These are phyloP conservation scores for Planoprotostelium fungivorum DNA, from an alignment of 78 protist genomes.

Conservation along the genomic window DNA sequence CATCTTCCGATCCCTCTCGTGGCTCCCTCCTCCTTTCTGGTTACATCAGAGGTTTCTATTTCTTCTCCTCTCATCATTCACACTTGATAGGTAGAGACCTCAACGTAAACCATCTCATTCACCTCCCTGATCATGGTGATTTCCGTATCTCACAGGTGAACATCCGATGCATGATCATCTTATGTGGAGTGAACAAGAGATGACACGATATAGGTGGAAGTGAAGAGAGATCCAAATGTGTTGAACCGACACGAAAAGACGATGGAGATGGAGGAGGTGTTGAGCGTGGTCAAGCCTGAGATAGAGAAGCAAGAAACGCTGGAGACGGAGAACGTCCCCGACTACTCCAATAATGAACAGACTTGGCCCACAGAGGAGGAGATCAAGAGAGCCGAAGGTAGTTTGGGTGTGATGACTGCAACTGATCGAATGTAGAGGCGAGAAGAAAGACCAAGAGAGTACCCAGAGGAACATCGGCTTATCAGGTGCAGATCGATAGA, in stretches of 20 bases:
- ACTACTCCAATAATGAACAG: conserved; percentile 40
- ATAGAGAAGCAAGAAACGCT: conserved; percentile 31
- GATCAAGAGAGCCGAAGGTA: conserved; percentile 30
- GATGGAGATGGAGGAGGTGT: neutral
- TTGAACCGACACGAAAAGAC: neutral
- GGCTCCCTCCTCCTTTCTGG: conserved; percentile 16
- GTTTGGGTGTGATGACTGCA: neutral
- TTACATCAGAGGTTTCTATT: conserved; percentile 31
- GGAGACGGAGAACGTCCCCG: conserved; percentile 49
- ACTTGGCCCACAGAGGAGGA: conserved; percentile 76
- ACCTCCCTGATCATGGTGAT: conserved; percentile 66
- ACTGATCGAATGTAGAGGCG: neutral
- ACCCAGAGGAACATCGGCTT: conserved; percentile 75
- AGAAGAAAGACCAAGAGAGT: conserved; percentile 44
- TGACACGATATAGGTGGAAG: conserved; percentile 14
- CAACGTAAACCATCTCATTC: conserved; percentile 51
- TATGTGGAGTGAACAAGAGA: neutral
- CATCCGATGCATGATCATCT: conserved; percentile 14
- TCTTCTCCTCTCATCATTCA: neutral
- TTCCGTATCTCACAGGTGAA: conserved; percentile 52
- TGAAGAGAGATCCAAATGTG: neutral
- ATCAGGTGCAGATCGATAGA: conserved; percentile 26
- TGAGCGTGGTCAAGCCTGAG: neutral
- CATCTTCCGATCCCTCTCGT: neutral
- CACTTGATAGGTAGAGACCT: conserved; percentile 1